phyloP scores from a whole-genome alignment of 2,329 filamentous ascomycete genomes.

The Ceratocystis ficicola region DNA sequence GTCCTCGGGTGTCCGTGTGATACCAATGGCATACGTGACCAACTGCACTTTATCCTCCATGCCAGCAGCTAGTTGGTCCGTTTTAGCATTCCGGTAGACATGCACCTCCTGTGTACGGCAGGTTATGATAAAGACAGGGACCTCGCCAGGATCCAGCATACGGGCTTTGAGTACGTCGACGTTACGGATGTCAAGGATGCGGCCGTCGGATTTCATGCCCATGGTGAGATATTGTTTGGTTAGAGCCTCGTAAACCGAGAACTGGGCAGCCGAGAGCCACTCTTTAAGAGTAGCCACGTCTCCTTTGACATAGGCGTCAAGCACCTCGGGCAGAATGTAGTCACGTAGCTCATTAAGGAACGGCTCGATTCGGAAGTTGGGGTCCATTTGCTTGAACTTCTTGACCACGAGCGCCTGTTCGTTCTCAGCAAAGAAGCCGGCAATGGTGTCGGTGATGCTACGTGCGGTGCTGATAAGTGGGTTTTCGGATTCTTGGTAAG shows the following conservation, averaged over 20 bases:
- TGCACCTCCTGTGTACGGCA: constrained; percentile 96
- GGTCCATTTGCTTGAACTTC: constrained; percentile 93
- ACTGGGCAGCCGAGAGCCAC: constrained; percentile 94
- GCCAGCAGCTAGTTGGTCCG: constrained; percentile 75
- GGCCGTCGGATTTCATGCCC: constrained; percentile 86
- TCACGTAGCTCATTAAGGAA: constrained; percentile 93
- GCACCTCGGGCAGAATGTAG: constrained; percentile 92
- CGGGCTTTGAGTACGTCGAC: constrained; percentile 77
- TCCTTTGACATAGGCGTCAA: constrained; percentile 96
- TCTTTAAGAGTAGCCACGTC: constrained; percentile 81
- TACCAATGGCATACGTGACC: constrained; percentile 94
- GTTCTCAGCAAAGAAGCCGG: constrained; percentile 96
- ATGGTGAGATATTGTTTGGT: constrained; percentile 91
- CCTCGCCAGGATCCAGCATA: constrained; percentile 72
- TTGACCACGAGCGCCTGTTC: constrained; percentile 97
- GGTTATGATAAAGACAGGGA: constrained; percentile 93
- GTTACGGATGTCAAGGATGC: constrained; percentile 86
- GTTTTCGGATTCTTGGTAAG: constrained; percentile 95
- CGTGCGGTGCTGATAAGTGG: constrained; percentile 85
- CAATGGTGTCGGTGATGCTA: constrained; percentile 84
- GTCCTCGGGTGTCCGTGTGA: constrained; percentile 86
- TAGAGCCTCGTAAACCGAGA: constrained; percentile 90
- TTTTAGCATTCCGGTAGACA: constrained; percentile 88
- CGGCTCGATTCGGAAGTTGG: constrained; percentile 83
- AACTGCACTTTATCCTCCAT: constrained; percentile 99